Base-by-base conservation (phyloP, 352 stramenopile genomes). In the Pythium phragmitis region DNA sequence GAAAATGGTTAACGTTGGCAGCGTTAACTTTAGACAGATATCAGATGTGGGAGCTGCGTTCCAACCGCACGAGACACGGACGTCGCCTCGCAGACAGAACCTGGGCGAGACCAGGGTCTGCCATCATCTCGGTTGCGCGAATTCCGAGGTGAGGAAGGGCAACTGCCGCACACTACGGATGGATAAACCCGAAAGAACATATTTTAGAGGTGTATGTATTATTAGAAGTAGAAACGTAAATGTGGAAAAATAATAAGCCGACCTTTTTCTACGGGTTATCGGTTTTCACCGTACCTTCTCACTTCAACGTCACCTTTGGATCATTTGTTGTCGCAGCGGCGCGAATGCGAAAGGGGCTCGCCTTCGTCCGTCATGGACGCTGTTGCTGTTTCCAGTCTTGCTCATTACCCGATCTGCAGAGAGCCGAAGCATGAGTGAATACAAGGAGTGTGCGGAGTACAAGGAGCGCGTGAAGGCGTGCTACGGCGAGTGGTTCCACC, bases 401-500 rank as follows among this genome's bases (percentile, higher is more conserved):
- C 39, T 42, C 54, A 68, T 58, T 68, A 13, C 28, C 39, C 0
- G 33, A 62, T 68, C 26, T 46, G 30, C 33, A 9, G 26, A 9
- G 21, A 59, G 16, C 12, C 17, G 16, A 19, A 46, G 7, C n/a
- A 77, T 75, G 65, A 65, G 73, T 42, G 61, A 69, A 28, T 88
- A 79, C 56, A 69, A 76, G 55, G 85, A 91, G 75, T 93, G 85
- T 62, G 73, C 79, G 19, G 80, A 90, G 70, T 76, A 78, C 61
- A 93, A 93, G 70, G 79, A 89, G 58, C 82, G 82, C 48, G 85
- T 91, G 36, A 89, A 90, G 67, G 76, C 74, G 52, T 93, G 85
- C 74, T 93, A 93, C 69, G 80, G 75, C 42, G 82, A 87, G 68
- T 93, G 85, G 85, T 93, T 93, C 72, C 79, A 91, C 62, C 72